A percentile compares a stretch with the other conserved stretches of the same genome.
Conservation (phyloP, 495 filamentous ascomycete species). For the Lindgomyces ingoldianus region DNA sequence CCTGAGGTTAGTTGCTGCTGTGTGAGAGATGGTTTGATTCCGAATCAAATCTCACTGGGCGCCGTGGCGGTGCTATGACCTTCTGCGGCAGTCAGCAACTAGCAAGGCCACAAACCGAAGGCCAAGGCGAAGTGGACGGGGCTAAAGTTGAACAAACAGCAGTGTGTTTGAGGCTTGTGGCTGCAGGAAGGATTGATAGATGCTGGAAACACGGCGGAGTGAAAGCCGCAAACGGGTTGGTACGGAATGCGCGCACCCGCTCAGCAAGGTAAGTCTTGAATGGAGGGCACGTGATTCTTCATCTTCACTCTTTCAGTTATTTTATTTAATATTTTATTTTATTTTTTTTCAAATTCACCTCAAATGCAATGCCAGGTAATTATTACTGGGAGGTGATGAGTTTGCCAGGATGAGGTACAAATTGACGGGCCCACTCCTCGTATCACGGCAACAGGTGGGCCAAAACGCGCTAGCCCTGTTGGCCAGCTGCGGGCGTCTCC, state of each 20-base stretch:
- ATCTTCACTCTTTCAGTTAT: not conserved
- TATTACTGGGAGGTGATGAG: no score
- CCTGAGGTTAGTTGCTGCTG: not conserved
- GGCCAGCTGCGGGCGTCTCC: not conserved
- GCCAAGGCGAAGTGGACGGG: no score
- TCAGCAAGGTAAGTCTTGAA: no score
- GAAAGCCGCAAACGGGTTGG: not conserved
- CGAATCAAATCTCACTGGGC: conserved; percentile 17
- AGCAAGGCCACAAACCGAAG: not conserved
- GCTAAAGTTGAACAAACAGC: no score
- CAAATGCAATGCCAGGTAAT: no score
- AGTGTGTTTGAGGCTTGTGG: no score
- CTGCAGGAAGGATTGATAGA: not conserved
- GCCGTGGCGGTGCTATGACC: conserved; percentile 4
- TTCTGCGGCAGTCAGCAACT: not conserved
- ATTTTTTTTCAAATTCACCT: no score
- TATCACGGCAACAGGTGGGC: not conserved
- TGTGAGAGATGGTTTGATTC: conserved; percentile 2
- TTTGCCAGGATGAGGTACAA: not conserved
- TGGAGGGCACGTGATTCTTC: not conserved
- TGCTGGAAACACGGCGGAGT: not conserved
- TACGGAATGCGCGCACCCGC: no score
- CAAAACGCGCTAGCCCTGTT: not conserved
- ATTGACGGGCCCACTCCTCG: not conserved
- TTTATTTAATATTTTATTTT: no score